phyloP scores from a whole-genome alignment of 345 rosid genomes.

The Camelina hispida region DNA sequence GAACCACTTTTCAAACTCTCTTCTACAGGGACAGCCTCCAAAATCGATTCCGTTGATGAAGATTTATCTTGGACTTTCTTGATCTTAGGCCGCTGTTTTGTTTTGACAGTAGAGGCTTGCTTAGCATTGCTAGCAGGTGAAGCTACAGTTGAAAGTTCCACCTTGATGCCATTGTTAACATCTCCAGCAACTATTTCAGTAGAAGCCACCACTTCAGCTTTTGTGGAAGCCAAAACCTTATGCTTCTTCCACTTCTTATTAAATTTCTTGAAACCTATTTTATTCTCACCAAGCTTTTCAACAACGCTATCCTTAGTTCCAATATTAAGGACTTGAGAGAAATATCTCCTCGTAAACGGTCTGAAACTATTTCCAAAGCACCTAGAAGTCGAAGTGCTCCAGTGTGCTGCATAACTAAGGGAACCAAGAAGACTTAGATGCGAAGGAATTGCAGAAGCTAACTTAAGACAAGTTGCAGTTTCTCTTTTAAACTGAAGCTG shows the following conservation, averaged over 20 bases:
- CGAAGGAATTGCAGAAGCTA: constrained; percentile 32
- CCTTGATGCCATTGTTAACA: constrained; percentile 33
- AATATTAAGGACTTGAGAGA: constrained; percentile 47
- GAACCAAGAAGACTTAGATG: constrained; percentile 32
- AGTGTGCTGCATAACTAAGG: constrained; percentile 30
- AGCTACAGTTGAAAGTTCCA: constrained; percentile 39
- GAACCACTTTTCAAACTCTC: constrained; percentile 37
- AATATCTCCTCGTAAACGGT: constrained; percentile 42
- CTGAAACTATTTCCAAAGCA: constrained; percentile 39
- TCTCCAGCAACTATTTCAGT: constrained; percentile 42
- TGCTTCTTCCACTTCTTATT: constrained; percentile 46
- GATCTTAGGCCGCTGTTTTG: constrained; percentile 48
- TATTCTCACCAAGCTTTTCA: constrained; percentile 32
- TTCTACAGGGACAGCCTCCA: constrained; percentile 37
- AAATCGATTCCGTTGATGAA: constrained; percentile 43
- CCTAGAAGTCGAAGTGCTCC: constrained; percentile 33
- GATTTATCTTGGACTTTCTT: constrained; percentile 45
- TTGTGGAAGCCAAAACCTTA: constrained; percentile 47
- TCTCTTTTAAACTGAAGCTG: constrained; percentile 44
- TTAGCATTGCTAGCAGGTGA: constrained; percentile 38
- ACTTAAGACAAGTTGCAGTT: constrained; percentile 34
- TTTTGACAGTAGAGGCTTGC: constrained; percentile 42
- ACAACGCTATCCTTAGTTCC: constrained; percentile 29
- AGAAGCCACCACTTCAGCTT: constrained; percentile 38
- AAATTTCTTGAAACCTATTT: constrained; percentile 34